A percentile compares a stretch with the other conserved stretches of the same genome.
phyloP scores from a whole-genome alignment of 176 grass and related monocot species.

The Oryza meyeriana region DNA sequence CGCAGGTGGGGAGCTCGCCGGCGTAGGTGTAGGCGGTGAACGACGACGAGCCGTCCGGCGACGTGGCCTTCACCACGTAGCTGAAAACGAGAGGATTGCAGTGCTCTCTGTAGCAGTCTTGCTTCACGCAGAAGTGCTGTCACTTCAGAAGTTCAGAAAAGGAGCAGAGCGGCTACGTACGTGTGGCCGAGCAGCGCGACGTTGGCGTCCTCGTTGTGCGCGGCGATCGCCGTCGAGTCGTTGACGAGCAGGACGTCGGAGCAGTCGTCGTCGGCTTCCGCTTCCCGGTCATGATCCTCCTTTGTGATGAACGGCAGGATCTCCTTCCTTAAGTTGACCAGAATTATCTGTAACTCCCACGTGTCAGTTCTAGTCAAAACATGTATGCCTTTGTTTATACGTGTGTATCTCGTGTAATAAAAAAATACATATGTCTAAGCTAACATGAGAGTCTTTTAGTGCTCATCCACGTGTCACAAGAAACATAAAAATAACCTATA shows the following conservation, averaged over 20 bases:
- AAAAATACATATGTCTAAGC: too few relatives aligned
- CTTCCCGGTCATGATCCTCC: background rate
- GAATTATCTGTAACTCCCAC: constrained; percentile 43
- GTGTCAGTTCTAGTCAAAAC: background rate
- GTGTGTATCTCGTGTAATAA: too few relatives aligned
- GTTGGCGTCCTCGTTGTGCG: constrained; percentile 80
- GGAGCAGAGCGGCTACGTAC: constrained; percentile 14
- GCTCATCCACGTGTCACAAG: too few relatives aligned
- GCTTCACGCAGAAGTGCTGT: background rate
- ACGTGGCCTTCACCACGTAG: constrained; percentile 54
- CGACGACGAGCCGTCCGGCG: constrained; percentile 47
- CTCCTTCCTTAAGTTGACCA: constrained; percentile 84
- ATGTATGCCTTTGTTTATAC: too few relatives aligned
- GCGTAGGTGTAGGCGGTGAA: constrained; percentile 80
- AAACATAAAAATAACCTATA: too few relatives aligned
- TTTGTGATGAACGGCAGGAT: constrained; percentile 58
- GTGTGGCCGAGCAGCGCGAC: constrained; percentile 68
- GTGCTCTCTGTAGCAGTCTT: too few relatives aligned
- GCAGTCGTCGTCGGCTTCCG: constrained; percentile 52
- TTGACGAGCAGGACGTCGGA: constrained; percentile 72
- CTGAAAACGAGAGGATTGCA: background rate
- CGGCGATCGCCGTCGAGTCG: constrained; percentile 58
- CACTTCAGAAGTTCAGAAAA: background rate
- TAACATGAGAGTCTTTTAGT: too few relatives aligned
- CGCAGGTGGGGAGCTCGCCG: constrained; percentile 85